These are phyloP conservation scores for Orbilia ellipsospora DNA, from an alignment of 2,329 filamentous ascomycete genomes.

Conservation along the genomic window DNA sequence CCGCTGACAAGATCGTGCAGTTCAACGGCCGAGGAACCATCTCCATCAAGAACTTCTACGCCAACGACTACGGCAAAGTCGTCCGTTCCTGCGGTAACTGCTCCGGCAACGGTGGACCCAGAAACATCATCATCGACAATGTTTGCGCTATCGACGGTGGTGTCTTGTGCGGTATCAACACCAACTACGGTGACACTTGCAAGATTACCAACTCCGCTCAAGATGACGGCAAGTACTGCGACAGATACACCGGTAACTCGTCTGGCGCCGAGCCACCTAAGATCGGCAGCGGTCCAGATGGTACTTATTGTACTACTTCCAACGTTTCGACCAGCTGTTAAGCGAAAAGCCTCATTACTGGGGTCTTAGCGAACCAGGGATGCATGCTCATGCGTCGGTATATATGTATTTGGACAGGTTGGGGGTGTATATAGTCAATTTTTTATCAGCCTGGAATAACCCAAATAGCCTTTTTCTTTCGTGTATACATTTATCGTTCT, in stretches of 20 bases:
- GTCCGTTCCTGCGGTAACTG: slow-evolving; percentile 67
- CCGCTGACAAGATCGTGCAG: slow-evolving; percentile 66
- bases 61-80: slow-evolving; percentile 65
- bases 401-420: too few species aligned
- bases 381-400: too few species aligned
- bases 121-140: slow-evolving; percentile 64
- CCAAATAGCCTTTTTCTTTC: too few species aligned
- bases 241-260: slow-evolving; percentile 62
- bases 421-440: too few species aligned
- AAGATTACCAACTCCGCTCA: slow-evolving; percentile 61
- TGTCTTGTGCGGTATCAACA: slow-evolving; percentile 64
- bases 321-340: slow-evolving; percentile 52
- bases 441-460: too few species aligned
- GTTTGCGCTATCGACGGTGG: slow-evolving; percentile 63
- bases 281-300: slow-evolving; percentile 62
- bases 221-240: slow-evolving; percentile 60
- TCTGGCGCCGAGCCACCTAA: slow-evolving; percentile 62
- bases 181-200: slow-evolving; percentile 61
- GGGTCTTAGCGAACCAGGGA: too few species aligned
- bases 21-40: slow-evolving; percentile 66
- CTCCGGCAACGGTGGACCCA: slow-evolving; percentile 50
- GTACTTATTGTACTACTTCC: slow-evolving; percentile 60
- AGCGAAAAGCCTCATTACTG: background rate
- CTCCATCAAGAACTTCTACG: slow-evolving; percentile 59
- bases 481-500: too few species aligned